Conservation (phyloP, 2,329 filamentous ascomycete species). For the Ophiosphaerella herpotricha region DNA sequence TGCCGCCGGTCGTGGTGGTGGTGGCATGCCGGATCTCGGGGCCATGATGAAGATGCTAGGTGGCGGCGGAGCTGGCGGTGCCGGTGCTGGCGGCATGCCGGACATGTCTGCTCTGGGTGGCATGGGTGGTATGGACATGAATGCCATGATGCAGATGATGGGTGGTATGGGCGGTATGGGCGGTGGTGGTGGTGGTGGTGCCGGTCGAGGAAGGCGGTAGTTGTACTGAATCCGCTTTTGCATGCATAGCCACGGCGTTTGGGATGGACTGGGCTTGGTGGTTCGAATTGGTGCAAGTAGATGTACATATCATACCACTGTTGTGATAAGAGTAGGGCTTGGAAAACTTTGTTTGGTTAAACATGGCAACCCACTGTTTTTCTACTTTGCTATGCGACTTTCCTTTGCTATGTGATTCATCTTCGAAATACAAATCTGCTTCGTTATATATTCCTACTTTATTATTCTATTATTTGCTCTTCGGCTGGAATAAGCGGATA, state of each 20-base stretch:
- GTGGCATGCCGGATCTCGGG: slow-evolving; percentile 76
- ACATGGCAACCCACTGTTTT: no score
- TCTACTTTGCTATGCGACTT: no score
- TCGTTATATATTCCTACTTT: no score
- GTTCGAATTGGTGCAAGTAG: neutral
- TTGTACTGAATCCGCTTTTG: neutral
- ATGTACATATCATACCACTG: no score
- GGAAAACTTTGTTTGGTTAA: neutral
- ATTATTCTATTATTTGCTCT: no score
- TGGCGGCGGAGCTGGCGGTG: slow-evolving; percentile 61
- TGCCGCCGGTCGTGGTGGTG: slow-evolving; percentile 61
- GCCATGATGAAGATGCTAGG: slow-evolving; percentile 92
- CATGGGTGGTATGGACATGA: slow-evolving; percentile 56
- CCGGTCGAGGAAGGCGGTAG: slow-evolving; percentile 30
- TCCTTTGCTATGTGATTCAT: no score
- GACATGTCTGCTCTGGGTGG: slow-evolving; percentile 63
- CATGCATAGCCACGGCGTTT: no score
- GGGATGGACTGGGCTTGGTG: neutral
- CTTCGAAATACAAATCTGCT: no score
- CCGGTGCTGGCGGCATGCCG: slow-evolving; percentile 64
- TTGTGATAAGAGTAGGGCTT: no score
- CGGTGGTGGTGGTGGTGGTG: slow-evolving; percentile 18
- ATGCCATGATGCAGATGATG: slow-evolving; percentile 46
- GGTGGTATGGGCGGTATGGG: slow-evolving; percentile 34
- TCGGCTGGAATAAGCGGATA: no score